Evolutionary conservation across 768 basidiomycete species (phyloP).

Genomic region (Macrolepiota albuminosa): DNA sequence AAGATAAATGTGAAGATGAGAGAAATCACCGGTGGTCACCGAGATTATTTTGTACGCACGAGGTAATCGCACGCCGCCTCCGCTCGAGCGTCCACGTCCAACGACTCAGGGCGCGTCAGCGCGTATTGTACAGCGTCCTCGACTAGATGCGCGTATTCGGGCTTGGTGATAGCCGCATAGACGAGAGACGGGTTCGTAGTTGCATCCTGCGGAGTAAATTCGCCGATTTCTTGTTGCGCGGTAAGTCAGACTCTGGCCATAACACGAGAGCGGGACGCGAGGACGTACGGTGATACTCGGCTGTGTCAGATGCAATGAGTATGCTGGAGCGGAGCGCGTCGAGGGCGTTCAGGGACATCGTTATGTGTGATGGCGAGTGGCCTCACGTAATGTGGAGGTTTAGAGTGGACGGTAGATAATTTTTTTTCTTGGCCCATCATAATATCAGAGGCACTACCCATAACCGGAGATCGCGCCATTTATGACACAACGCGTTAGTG

Average conservation of each 20-base stretch:
- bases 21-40: no score
- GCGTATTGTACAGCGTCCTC: constrained; percentile 26
- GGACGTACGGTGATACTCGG: constrained; percentile 26
- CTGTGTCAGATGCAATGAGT: constrained; percentile 29
- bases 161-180: constrained; percentile 26
- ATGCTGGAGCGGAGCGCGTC: constrained; percentile 26
- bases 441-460: no score
- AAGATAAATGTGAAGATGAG: not conserved
- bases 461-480: no score
- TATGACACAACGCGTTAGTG: no score
- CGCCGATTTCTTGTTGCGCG: constrained; percentile 21
- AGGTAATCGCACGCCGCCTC: constrained; percentile 26
- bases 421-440: no score
- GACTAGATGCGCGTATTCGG: constrained; percentile 26
- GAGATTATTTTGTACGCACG: constrained; percentile 10
- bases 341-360: constrained; percentile 18
- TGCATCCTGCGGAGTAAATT: constrained; percentile 28
- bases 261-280: no score
- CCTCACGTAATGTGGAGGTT: no score
- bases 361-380: no score
- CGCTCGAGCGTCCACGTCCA: constrained; percentile 14
- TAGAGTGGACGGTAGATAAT: no score
- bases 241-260: not conserved
- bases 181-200: constrained; percentile 34
- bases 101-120: constrained; percentile 3